phyloP scores from a whole-genome alignment of 2,329 filamentous ascomycete species.

The Verticillium albo-atrum region DNA sequence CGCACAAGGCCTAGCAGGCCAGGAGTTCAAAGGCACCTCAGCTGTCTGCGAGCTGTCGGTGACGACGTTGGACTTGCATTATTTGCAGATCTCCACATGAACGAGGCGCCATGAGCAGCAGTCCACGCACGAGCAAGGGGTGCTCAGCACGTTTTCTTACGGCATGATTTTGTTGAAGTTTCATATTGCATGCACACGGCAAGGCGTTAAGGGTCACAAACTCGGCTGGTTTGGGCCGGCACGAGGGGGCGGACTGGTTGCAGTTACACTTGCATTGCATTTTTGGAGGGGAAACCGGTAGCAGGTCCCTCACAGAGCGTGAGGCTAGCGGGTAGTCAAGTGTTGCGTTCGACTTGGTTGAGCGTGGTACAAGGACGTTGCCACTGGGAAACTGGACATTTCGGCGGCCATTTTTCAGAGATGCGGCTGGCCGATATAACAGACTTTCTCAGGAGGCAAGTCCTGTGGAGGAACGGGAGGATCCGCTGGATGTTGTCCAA shows the following conservation, averaged over 20 bases:
- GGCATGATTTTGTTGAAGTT: neutral
- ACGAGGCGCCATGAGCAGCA: neutral
- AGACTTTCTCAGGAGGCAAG: neutral
- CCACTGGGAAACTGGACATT: no score
- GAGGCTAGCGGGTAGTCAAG: neutral
- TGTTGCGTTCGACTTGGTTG: neutral
- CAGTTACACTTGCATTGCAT: neutral
- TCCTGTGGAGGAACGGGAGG: neutral
- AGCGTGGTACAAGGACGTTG: neutral
- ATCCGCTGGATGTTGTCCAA: no score
- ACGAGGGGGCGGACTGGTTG: neutral
- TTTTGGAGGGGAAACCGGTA: neutral
- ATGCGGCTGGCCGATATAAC: neutral
- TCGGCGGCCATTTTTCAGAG: no score
- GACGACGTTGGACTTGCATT: neutral
- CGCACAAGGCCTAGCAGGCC: constrained; percentile 7
- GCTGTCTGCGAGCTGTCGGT: neutral
- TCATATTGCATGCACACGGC: neutral
- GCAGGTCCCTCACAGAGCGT: neutral
- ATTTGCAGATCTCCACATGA: neutral
- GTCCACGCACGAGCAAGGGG: no score
- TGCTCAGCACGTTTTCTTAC: no score
- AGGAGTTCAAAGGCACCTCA: constrained; percentile 16
- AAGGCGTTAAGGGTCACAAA: neutral
- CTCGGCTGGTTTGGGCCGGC: neutral